Percentiles rank a stretch among this genome's conserved stretches.
Conservation (phyloP, 83 land plant genomes). For the Picea abies region DNA sequence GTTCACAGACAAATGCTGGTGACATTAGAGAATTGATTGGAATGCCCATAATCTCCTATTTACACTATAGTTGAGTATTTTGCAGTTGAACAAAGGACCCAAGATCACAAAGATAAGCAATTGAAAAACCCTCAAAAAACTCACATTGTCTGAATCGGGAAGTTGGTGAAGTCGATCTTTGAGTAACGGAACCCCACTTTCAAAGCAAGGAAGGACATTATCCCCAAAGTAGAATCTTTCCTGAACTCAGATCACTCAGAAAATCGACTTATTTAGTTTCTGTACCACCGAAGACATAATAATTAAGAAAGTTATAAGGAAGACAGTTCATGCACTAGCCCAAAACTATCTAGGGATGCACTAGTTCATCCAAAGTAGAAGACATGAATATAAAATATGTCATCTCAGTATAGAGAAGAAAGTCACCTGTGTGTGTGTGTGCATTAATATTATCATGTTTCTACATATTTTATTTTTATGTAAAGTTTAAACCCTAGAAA, state of each 20-base stretch:
- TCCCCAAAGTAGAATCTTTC: constrained; percentile 99
- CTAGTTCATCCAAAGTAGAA: neutral
- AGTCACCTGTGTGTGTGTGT: too few relatives aligned
- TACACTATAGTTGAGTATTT: neutral
- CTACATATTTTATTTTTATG: too few relatives aligned
- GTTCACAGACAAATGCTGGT: neutral
- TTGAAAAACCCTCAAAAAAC: constrained; percentile 11
- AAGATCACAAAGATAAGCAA: neutral
- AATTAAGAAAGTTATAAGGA: neutral
- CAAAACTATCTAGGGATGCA: neutral
- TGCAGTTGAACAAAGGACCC: neutral
- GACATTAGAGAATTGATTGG: neutral
- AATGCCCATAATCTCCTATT: neutral
- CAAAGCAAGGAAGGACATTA: constrained; percentile 93
- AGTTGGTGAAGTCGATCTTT: constrained; percentile 87
- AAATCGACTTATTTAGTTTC: neutral
- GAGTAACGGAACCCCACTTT: constrained; percentile 93
- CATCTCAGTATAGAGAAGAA: neutral
- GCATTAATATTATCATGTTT: too few relatives aligned
- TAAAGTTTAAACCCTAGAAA: too few relatives aligned
- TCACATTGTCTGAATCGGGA: constrained; percentile 91
- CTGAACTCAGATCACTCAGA: constrained; percentile 30
- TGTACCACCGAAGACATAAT: neutral
- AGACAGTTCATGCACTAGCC: neutral
- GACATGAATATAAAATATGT: neutral